A percentile compares a stretch with the other conserved stretches of the same genome.
These are phyloP conservation scores for Aspergillus hortae DNA, from an alignment of 2,329 filamentous ascomycete species.

Conservation along the genomic window DNA sequence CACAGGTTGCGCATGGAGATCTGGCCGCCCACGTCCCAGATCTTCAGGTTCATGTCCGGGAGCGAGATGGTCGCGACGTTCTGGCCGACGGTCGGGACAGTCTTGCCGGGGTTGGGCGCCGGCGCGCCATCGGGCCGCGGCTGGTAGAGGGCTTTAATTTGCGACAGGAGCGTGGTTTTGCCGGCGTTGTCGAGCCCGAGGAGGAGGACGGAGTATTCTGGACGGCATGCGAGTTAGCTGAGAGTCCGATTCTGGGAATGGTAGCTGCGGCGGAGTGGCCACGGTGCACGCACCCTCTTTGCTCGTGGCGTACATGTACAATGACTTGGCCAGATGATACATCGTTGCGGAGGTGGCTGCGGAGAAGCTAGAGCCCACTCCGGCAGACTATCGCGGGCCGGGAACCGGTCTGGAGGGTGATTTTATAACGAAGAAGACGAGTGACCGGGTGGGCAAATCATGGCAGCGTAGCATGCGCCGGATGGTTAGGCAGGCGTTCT, in stretches of 20 bases:
- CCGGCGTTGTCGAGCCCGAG: conserved; percentile 97
- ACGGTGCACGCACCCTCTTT: conserved; percentile 70
- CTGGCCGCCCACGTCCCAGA: conserved; percentile 98
- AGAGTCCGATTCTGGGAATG: background rate
- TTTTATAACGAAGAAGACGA: conserved; percentile 10
- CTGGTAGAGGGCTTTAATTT: conserved; percentile 83
- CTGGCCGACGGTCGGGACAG: conserved; percentile 94
- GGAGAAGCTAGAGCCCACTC: conserved; percentile 14
- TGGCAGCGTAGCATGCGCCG: conserved; percentile 15
- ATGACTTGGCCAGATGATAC: conserved; percentile 93
- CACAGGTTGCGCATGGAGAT: conserved; percentile 83
- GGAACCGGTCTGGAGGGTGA: background rate
- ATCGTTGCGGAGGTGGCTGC: conserved; percentile 48
- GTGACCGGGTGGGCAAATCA: conserved; percentile 13
- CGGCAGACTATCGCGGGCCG: conserved; percentile 12
- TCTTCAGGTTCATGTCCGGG: conserved; percentile 93
- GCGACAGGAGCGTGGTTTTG: conserved; percentile 96
- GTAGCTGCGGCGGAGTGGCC: background rate
- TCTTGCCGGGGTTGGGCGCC: conserved; percentile 66
- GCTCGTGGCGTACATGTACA: conserved; percentile 92
- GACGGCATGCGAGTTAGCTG: conserved; percentile 1
- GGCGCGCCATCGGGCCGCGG: conserved; percentile 38
- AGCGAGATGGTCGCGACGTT: conserved; percentile 91
- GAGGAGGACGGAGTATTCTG: conserved; percentile 95
- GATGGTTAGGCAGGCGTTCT: background rate